Conservation (phyloP, 2,329 filamentous ascomycete species). For the Cercospora beticola region DNA sequence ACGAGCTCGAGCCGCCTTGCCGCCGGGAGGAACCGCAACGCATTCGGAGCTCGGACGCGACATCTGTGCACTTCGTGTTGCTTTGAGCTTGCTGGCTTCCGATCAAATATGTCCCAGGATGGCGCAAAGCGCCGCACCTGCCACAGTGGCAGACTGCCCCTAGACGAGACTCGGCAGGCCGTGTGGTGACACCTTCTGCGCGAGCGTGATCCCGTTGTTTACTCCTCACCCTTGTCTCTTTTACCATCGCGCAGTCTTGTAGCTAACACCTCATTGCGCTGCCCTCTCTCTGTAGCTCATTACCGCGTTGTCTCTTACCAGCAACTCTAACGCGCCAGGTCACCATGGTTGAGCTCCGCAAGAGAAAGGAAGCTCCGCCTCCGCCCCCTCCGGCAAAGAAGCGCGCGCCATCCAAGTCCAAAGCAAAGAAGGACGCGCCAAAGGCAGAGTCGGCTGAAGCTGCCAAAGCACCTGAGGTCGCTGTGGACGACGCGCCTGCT, state of each 20-base stretch:
- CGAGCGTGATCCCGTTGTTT: slow-evolving; percentile 1
- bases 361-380: slow-evolving; percentile 58
- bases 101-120: slow-evolving; percentile 7
- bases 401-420: slow-evolving; percentile 39
- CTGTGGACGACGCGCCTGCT: slow-evolving; percentile 32
- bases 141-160: background rate
- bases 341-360: slow-evolving; percentile 60
- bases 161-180: slow-evolving; percentile 10
- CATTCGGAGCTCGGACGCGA: slow-evolving; percentile 5
- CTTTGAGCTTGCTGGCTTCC: background rate
- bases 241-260: background rate
- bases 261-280: background rate
- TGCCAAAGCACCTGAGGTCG: slow-evolving; percentile 29
- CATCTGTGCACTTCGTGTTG: background rate
- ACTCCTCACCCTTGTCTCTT: slow-evolving; percentile 5
- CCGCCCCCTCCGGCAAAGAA: slow-evolving; percentile 50
- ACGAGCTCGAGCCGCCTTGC: background rate
- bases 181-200: slow-evolving; percentile 12
- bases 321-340: background rate
- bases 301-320: background rate
- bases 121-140: slow-evolving; percentile 15
- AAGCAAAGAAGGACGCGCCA: slow-evolving; percentile 33
- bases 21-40: background rate
- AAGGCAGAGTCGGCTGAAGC: slow-evolving; percentile 40
- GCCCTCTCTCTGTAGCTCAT: background rate